These are phyloP conservation scores for Paecilomyces fulvus DNA, from an alignment of 2,329 filamentous ascomycete genomes.

Conservation along the genomic window DNA sequence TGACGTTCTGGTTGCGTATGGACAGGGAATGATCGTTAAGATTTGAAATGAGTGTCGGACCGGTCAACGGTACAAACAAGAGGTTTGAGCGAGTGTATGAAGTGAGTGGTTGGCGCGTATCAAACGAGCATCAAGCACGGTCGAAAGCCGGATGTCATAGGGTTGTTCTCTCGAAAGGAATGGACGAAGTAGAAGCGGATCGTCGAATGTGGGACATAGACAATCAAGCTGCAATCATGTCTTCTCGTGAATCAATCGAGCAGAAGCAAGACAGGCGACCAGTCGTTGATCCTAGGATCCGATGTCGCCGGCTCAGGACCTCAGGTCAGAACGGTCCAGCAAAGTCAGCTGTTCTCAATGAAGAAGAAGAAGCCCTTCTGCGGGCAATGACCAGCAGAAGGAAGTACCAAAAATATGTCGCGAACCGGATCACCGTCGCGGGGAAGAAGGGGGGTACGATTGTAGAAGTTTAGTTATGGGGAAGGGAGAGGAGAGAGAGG, in stretches of 20 bases:
- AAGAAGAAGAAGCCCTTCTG: not conserved
- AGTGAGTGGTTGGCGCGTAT: not conserved
- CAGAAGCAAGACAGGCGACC: not conserved
- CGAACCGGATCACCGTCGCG: not conserved
- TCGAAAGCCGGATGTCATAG: not conserved
- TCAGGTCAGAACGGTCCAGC: not conserved
- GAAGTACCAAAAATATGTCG: not conserved
- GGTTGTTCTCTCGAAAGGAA: not conserved
- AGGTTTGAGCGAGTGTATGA: constrained; percentile 5
- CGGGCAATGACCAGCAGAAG: not conserved
- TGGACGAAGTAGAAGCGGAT: not conserved
- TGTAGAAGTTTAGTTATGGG: not conserved
- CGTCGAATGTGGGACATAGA: not conserved
- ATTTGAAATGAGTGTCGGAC: constrained; percentile 13
- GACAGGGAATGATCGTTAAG: constrained; percentile 6
- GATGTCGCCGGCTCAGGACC: not conserved
- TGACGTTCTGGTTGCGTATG: constrained; percentile 7
- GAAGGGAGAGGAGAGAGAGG: not conserved
- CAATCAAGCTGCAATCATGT: not conserved
- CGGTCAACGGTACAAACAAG: constrained; percentile 22
- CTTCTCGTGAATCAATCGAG: not conserved
- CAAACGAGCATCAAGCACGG: not conserved
- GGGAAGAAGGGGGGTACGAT: not conserved
- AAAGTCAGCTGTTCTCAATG: not conserved
- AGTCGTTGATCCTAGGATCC: not conserved